Conservation (phyloP, 2,329 filamentous ascomycete species). For the Aureobasidium lini region DNA sequence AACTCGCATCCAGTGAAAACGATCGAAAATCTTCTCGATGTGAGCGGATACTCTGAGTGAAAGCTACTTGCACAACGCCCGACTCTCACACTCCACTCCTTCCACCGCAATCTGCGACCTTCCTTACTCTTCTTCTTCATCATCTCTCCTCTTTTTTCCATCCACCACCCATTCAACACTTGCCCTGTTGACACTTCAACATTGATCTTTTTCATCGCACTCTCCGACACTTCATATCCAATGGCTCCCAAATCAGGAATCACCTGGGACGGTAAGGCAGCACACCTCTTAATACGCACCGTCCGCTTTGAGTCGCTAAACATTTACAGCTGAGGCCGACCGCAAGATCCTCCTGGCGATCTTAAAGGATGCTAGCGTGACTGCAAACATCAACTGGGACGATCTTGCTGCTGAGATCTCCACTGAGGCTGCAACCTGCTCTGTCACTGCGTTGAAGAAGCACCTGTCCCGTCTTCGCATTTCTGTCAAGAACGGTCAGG, state of each 20-base stretch:
- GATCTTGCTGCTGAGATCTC: constrained; percentile 7
- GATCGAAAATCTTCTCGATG: too few relatives aligned
- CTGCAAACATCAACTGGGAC: constrained; percentile 5
- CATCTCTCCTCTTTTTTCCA: background rate
- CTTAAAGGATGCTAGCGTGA: constrained; percentile 1
- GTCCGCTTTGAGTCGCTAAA: too few relatives aligned
- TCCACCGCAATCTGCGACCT: background rate
- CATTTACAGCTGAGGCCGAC: constrained; percentile 10
- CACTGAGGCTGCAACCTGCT: background rate
- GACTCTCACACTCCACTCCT: too few relatives aligned
- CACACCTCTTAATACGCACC: too few relatives aligned
- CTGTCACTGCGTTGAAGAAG: constrained; percentile 4
- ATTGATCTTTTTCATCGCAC: background rate
- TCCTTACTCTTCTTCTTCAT: background rate
- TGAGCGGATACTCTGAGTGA: too few relatives aligned
- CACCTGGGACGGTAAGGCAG: constrained; percentile 13
- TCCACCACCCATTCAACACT: background rate
- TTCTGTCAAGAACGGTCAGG: background rate
- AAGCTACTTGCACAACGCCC: too few relatives aligned
- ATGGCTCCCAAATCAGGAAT: constrained; percentile 1
- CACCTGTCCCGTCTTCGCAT: constrained; percentile 6
- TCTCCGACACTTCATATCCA: background rate
- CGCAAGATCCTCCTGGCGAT: constrained; percentile 14
- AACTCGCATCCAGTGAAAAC: too few relatives aligned
- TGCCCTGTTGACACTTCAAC: background rate